Percentiles rank a stretch among this genome's conserved stretches.
These are phyloP conservation scores for Pseudogymnoascus sp. DNA, from an alignment of 2,329 filamentous ascomycete genomes.

Conservation along the genomic window DNA sequence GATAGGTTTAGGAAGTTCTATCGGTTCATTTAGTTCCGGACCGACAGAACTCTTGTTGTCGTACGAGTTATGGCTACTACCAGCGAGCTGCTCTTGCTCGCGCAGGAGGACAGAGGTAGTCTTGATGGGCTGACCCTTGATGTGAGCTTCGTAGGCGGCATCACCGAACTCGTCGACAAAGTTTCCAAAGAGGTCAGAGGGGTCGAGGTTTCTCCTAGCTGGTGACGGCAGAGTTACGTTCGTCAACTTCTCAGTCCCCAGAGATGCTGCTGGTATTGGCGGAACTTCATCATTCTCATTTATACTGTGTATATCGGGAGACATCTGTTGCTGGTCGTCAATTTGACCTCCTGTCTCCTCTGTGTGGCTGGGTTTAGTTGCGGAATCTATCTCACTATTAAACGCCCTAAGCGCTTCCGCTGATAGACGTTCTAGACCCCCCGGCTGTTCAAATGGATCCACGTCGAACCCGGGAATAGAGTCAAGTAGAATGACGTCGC, in stretches of 20 bases:
- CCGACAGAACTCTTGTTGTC: too few species aligned
- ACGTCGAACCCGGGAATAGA: too few species aligned
- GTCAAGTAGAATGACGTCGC: too few species aligned
- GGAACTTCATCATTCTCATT: constrained; percentile 18
- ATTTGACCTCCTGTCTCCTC: neutral
- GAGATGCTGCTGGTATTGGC: constrained; percentile 23
- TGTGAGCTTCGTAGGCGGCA: neutral
- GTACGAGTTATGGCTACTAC: too few species aligned
- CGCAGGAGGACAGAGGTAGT: neutral
- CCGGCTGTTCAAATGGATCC: neutral
- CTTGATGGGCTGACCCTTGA: neutral
- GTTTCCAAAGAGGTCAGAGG: too few species aligned
- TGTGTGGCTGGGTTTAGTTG: neutral
- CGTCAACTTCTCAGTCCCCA: constrained; percentile 19
- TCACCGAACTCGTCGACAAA: neutral
- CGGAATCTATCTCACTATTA: neutral
- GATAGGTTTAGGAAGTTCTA: too few species aligned
- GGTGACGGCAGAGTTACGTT: constrained; percentile 25
- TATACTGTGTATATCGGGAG: neutral
- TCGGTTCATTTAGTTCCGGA: too few species aligned
- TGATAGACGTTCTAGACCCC: constrained; percentile 11
- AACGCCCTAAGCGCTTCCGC: constrained; percentile 12
- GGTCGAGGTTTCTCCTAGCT: neutral
- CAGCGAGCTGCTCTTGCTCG: neutral
- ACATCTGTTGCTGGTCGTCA: neutral